Evolutionary conservation across 139 green algal genomes (phyloP).

Genomic region (Haematococcus lacustris): DNA sequence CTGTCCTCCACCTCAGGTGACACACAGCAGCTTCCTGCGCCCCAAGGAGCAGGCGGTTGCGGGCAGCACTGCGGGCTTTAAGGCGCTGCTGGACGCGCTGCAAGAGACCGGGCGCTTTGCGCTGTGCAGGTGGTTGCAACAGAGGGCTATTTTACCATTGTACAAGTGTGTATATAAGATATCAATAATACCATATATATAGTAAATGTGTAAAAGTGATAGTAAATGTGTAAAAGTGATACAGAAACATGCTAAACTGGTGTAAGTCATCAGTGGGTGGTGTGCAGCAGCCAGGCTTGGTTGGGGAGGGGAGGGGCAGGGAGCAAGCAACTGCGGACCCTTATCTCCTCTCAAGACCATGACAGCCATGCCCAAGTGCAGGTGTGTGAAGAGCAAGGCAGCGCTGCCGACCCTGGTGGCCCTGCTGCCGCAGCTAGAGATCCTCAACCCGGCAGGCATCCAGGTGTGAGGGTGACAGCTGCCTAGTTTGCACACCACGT

Average conservation of each 20-base stretch:
- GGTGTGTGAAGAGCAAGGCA: not conserved
- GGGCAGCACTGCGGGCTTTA: constrained; percentile 5
- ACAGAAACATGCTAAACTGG: no score
- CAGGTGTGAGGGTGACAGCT: no score
- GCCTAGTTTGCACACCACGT: no score
- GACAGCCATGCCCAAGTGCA: not conserved
- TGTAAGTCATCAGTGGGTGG: not conserved
- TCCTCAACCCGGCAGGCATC: not conserved
- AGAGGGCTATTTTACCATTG: not conserved
- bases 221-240: no score
- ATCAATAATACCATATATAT: no score
- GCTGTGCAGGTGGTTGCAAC: not conserved
- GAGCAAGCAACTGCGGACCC: no score
- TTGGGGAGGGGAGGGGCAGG: not conserved
- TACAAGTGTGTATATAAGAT: not conserved
- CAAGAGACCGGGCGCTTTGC: not conserved
- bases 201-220: no score
- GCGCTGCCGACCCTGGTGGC: not conserved
- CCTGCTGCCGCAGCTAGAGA: not conserved
- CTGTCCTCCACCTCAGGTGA: no score
- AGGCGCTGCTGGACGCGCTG: not conserved
- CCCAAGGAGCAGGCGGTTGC: not conserved
- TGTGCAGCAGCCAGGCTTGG: not conserved
- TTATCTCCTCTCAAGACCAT: not conserved
- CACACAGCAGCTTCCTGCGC: constrained; percentile 1